Evolutionary conservation across 192 early-diverging fungal genomes (phyloP), one percentile per base, ranked within the genome.

Genomic region (Linnemannia elongata): DNA sequence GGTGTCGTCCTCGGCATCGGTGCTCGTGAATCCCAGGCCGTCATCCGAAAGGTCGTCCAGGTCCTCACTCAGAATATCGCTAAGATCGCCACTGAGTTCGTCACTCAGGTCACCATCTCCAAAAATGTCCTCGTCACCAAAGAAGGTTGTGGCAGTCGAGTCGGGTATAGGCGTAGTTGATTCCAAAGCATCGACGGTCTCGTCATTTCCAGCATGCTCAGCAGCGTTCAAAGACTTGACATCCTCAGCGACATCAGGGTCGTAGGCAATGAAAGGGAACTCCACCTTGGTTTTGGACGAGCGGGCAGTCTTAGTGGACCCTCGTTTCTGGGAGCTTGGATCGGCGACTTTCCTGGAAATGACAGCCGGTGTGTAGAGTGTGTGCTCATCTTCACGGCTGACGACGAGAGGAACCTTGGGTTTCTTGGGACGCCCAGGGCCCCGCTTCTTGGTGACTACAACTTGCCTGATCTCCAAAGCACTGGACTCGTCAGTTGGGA

Each of bases 31-130:
- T 33, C 45, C 78, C 0, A 79, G 60, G 36, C 74, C 82, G 8
- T 81, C 81, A 9, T 81, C 81, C 22, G 87, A 88, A 45, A 84
- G 79, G 47, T 81, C 88, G 24, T 81, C 82, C 35, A 88, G 63
- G 72, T 83, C 82, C 17, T 84, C 88, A 39, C 88, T 84, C 38
- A 71, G 24, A 39, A 88, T 81, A 52, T 83, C 87, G 49, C 82
- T 88, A 22, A 88, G 76, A 60, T 87, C 85, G 6, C 85, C 85
- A 6, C 85, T 87, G 27, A 87, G 52, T 52, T 84, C 88, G 27
- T 84, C 88, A 69, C 88, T 83, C 73, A 84, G 44, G 22, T 80
- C 78, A 12, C 87, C 74, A 36, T 81, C 81, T 60, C 87, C 87
- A 70, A 83, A 88, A 20, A 88, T 69, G 39, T 78, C 79, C 8